Evolutionary conservation across 345 rosid species (phyloP).

Genomic region (Zanthoxylum bungeanum): DNA sequence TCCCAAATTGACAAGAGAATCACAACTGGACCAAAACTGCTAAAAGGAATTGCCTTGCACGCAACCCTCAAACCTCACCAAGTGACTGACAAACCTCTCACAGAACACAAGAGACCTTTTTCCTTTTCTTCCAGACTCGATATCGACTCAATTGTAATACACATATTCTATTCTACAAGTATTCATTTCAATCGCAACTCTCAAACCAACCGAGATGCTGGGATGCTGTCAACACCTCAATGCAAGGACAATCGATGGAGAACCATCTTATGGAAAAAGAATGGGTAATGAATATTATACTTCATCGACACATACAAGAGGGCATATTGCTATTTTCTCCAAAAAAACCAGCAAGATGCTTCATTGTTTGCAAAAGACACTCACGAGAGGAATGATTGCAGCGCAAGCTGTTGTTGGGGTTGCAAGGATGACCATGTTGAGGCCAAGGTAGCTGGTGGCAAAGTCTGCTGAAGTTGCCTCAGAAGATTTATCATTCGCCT

Average conservation of each 20-base stretch:
- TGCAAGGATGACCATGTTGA: constrained; percentile 87
- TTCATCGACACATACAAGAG: constrained; percentile 21
- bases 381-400: constrained; percentile 89
- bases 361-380: not conserved
- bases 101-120: constrained; percentile 15
- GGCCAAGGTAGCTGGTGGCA: constrained; percentile 89
- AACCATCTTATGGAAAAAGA: constrained; percentile 38
- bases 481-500: constrained; percentile 77
- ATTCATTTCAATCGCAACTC: constrained; percentile 34
- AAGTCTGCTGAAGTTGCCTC: constrained; percentile 89
- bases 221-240: constrained; percentile 32
- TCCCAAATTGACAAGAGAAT: constrained; percentile 8
- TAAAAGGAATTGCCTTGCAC: constrained; percentile 33
- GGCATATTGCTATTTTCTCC: constrained; percentile 22
- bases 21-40: constrained; percentile 55
- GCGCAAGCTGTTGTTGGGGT: constrained; percentile 91
- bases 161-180: constrained; percentile 46
- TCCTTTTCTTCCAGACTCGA: constrained; percentile 17
- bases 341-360: constrained; percentile 11
- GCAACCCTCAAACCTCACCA: constrained; percentile 29
- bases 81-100: constrained; percentile 24
- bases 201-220: constrained; percentile 27
- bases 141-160: constrained; percentile 25
- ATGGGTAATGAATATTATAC: constrained; percentile 32
- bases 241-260: constrained; percentile 30